Evolutionary conservation across 2,329 filamentous ascomycete genomes (phyloP).

Genomic region (Ilyonectria mors-panacis): DNA sequence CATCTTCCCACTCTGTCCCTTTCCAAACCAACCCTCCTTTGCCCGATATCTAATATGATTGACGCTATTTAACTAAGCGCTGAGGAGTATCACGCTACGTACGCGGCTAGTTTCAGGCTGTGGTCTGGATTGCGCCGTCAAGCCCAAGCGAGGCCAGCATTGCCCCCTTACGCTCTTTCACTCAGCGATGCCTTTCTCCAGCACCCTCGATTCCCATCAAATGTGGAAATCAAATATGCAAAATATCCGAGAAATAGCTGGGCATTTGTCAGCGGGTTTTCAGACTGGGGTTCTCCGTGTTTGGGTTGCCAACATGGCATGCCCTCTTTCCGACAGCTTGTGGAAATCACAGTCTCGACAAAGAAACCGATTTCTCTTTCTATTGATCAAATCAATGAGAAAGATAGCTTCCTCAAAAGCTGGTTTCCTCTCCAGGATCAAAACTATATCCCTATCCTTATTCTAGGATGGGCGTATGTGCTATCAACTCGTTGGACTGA

Average conservation of each 20-base stretch:
- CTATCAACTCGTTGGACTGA: conserved; percentile 23
- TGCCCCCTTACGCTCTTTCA: neutral
- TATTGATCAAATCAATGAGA: neutral
- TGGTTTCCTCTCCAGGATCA: neutral
- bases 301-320: neutral
- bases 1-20: neutral
- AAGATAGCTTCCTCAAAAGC: neutral
- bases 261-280: neutral
- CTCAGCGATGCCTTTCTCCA: conserved; percentile 8
- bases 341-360: neutral
- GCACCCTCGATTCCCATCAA: neutral
- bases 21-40: neutral
- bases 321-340: conserved; percentile 1
- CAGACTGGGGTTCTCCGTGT: neutral
- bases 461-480: conserved; percentile 19
- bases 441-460: conserved; percentile 14
- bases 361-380: conserved; percentile 3
- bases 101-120: neutral
- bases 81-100: neutral
- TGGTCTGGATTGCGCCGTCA: conserved; percentile 10
- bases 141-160: neutral
- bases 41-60: neutral
- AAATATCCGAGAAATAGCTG: neutral
- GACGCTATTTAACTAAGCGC: conserved; percentile 9
- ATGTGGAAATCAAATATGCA: neutral